Evolutionary conservation across 1,284 basidiomycete species (phyloP).

Genomic region (Cryptococcus jaspeensis): DNA sequence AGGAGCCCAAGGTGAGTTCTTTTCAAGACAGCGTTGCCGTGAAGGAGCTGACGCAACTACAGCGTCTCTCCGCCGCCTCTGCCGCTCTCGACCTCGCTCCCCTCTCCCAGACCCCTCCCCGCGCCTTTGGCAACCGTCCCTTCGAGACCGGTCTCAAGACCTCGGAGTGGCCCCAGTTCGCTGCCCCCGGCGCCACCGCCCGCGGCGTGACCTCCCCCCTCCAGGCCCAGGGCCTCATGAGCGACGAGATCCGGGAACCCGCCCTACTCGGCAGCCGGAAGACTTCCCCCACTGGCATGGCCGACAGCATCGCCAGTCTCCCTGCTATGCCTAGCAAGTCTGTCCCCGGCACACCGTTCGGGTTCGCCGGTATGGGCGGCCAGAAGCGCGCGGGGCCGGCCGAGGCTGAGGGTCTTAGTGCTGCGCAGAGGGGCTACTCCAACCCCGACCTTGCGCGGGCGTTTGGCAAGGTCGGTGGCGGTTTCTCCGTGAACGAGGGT

Average conservation of each 20-base stretch:
- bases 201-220: slow-evolving; percentile 51
- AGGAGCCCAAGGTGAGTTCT: slow-evolving; percentile 61
- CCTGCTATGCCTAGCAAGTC: slow-evolving; percentile 51
- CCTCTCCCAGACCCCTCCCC: slow-evolving; percentile 74
- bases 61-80: slow-evolving; percentile 79
- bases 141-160: slow-evolving; percentile 64
- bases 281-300: slow-evolving; percentile 44
- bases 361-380: slow-evolving; percentile 28
- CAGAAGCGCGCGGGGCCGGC: slow-evolving; percentile 33
- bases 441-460: slow-evolving; percentile 53
- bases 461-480: slow-evolving; percentile 72
- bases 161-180: slow-evolving; percentile 91
- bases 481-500: slow-evolving; percentile 25
- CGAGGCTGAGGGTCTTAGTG: slow-evolving; percentile 41
- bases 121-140: slow-evolving; percentile 61
- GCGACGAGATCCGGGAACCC: slow-evolving; percentile 55
- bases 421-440: slow-evolving; percentile 49
- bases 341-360: slow-evolving; percentile 49
- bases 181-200: slow-evolving; percentile 23
- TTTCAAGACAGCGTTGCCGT: neutral
- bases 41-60: slow-evolving; percentile 7
- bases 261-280: slow-evolving; percentile 66
- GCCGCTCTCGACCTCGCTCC: slow-evolving; percentile 90
- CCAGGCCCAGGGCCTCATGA: slow-evolving; percentile 60
- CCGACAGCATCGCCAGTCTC: slow-evolving; percentile 48